Base-by-base conservation (phyloP, 495 filamentous ascomycete genomes). In the Collariella sp. region DNA sequence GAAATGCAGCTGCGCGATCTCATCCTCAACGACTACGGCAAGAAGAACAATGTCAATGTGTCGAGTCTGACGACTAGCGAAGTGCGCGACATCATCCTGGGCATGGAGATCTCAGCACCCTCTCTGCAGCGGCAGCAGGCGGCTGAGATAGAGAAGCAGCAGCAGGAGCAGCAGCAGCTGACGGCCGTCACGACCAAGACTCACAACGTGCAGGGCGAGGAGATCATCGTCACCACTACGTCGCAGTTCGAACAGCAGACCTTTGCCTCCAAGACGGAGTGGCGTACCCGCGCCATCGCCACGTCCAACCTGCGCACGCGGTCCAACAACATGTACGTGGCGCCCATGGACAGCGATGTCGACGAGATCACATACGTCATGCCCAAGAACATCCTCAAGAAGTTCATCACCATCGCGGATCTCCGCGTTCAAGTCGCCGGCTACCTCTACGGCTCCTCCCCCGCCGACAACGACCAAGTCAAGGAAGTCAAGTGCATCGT, bases 41-140 rank as follows among this genome's bases (percentile, higher is more conserved):
- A 97, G 82, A 97, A 97, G 78, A 99, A 97, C 71, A 96, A 97
- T 61, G 94, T 99, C 73, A 97, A 96, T 66, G 91, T 91, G 20
- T 93, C 94, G 16, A 94, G 88, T 63, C 78, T 99, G 71, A 99
- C 94, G 0, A 95, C 83, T 60, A 94, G 84, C 61, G 94, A 99
- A 80, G 91, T 99, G 38, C 83, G 94, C 50, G 94, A 99, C 66
- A 99, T 99, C 63, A 99, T 99, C 62, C 75, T 99, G 55, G 94
- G 94, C 79, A 99, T 99, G 94, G 94, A 99, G 70, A 99, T 99
- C 55, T 93, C 87, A 54, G 94, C 94, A 5, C 94, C 94, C 4
- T 96, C 91, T 1, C 85, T 99, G 87, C 94, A 99, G 70, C 85
- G 94, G 48, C 94, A 99, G 73, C 94, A 97, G 72, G 94, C 94